Conservation (phyloP, 1,139 yeast genomes). For the Zygoascus meyerae region DNA sequence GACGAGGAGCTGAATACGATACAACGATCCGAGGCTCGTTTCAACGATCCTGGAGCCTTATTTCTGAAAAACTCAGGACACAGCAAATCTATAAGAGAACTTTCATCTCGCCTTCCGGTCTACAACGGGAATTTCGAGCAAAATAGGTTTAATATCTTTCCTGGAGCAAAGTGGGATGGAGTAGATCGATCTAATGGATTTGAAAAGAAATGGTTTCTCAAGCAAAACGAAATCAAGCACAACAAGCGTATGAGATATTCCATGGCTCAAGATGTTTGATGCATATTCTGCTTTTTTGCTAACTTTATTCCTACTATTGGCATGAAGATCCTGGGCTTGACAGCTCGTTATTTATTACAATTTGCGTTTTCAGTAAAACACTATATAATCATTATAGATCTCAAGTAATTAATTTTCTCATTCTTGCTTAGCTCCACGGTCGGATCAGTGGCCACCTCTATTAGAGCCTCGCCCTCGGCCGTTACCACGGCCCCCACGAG, state of each 20-base stretch:
- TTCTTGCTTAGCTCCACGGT: no score
- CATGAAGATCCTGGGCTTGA: neutral
- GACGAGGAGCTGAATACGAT: conserved; percentile 39
- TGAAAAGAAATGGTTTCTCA: conserved; percentile 58
- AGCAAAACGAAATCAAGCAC: conserved; percentile 43
- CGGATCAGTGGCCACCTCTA: neutral
- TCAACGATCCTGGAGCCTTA: conserved; percentile 65
- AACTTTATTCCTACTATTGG: neutral
- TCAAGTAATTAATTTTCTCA: no score
- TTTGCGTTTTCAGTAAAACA: no score
- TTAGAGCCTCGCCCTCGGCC: neutral
- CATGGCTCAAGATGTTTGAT: conserved; percentile 26
- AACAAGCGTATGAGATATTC: conserved; percentile 37
- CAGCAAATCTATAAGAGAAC: neutral
- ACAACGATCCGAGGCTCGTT: conserved; percentile 35
- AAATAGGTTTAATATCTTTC: conserved; percentile 69
- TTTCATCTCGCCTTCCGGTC: conserved; percentile 26
- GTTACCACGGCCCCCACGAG: conserved; percentile 14
- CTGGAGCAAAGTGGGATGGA: conserved; percentile 92
- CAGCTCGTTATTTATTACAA: neutral
- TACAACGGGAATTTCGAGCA: conserved; percentile 52
- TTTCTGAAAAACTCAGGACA: conserved; percentile 32
- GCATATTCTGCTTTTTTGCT: neutral
- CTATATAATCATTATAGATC: no score
- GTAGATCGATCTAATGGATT: conserved; percentile 89